Conservation (phyloP, 257 asterid genomes). For the Gentiana macrophylla region DNA sequence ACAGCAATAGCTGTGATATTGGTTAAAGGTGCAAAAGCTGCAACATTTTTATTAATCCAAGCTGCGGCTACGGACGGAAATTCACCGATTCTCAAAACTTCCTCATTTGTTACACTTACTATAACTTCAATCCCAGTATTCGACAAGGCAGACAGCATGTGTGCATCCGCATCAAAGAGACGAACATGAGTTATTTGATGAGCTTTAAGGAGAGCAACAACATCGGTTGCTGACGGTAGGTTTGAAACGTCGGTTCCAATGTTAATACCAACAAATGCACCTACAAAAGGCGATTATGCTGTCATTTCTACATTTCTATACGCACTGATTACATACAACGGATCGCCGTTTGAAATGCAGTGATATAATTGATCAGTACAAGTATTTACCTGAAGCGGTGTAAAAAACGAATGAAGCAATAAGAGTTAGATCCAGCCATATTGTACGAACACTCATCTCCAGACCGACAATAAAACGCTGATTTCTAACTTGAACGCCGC, state of each 20-base stretch:
- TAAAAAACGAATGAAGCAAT: not conserved
- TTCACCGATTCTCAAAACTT: constrained; percentile 64
- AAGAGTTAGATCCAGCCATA: not conserved
- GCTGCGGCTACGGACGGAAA: constrained; percentile 64
- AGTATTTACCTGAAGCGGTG: constrained; percentile 3
- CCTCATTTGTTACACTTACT: constrained; percentile 76
- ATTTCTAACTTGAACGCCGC: not conserved
- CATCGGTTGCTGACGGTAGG: constrained; percentile 52
- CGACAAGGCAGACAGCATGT: constrained; percentile 64
- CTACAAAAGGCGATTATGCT: constrained; percentile 22
- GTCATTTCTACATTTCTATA: not conserved
- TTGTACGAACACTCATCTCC: constrained; percentile 3
- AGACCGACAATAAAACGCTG: not conserved
- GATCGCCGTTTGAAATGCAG: not conserved
- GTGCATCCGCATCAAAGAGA: constrained; percentile 64
- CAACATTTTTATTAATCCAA: constrained; percentile 61
- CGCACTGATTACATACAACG: not conserved
- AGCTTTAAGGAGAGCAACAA: constrained; percentile 59
- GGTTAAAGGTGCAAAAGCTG: constrained; percentile 51
- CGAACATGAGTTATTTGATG: constrained; percentile 69
- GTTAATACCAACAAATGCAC: constrained; percentile 68
- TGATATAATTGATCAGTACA: not conserved
- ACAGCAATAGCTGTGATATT: constrained; percentile 76
- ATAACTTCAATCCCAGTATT: constrained; percentile 67
- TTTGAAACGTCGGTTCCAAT: constrained; percentile 61